Conservation (phyloP, 2,329 filamentous ascomycete species). For the Aspergillus eucalypticola region DNA sequence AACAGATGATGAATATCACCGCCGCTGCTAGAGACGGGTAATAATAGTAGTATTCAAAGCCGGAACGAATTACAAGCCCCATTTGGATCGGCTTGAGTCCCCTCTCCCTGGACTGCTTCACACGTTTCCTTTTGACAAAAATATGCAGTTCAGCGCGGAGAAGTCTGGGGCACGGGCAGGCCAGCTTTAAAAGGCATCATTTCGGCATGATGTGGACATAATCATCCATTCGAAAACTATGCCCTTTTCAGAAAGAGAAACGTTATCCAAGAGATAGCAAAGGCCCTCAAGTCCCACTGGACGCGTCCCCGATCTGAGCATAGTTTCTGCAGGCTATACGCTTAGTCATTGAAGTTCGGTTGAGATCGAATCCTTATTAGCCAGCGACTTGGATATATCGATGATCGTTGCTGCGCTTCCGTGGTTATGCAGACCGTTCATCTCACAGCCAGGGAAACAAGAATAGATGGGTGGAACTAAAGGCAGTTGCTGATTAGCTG, state of each 20-base stretch:
- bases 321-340: not conserved
- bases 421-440: not conserved
- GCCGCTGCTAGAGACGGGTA: constrained; percentile 17
- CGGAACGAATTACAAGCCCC: not conserved
- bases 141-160: not conserved
- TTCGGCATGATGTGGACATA: no score
- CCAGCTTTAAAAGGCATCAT: not conserved
- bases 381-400: not conserved
- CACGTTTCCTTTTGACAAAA: not conserved
- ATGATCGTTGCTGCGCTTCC: not conserved
- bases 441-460: not conserved
- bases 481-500: not conserved
- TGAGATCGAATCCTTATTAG: not conserved
- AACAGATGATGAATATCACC: constrained; percentile 20
- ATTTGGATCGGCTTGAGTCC: not conserved
- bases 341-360: not conserved
- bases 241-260: not conserved
- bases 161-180: not conserved
- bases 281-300: not conserved
- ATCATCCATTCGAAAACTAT: constrained; percentile 4
- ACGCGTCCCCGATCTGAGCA: not conserved
- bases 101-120: not conserved
- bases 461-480: not conserved
- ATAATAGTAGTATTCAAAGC: constrained; percentile 12
- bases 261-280: not conserved